Evolutionary conservation across 2,329 filamentous ascomycete genomes (phyloP).

Genomic region (Epichloe sp.): DNA sequence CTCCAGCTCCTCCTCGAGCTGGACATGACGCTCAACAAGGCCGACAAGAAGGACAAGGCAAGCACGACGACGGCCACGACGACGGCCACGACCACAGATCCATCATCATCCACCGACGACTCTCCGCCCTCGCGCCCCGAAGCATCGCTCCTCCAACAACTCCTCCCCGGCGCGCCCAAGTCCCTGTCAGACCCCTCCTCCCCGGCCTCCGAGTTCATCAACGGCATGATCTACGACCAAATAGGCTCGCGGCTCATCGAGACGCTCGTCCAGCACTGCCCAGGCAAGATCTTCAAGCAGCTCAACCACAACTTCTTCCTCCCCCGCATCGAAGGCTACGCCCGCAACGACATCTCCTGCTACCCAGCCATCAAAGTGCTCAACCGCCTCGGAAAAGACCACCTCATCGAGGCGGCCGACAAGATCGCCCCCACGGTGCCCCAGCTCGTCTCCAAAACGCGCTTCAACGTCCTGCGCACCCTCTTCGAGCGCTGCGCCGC

Average conservation of each 20-base stretch:
- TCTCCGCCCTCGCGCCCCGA: too few species aligned
- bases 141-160: slow-evolving; percentile 54
- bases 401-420: slow-evolving; percentile 60
- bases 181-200: slow-evolving; percentile 60
- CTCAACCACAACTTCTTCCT: slow-evolving; percentile 72
- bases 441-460: slow-evolving; percentile 58
- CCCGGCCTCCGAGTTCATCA: slow-evolving; percentile 65
- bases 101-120: background rate
- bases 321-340: slow-evolving; percentile 62
- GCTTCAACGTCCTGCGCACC: slow-evolving; percentile 67
- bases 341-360: slow-evolving; percentile 79
- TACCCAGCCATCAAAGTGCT: slow-evolving; percentile 78
- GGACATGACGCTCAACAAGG: slow-evolving; percentile 61
- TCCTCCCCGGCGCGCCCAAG: slow-evolving; percentile 63
- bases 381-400: slow-evolving; percentile 74
- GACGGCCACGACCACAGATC: background rate
- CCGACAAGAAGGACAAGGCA: slow-evolving; percentile 2
- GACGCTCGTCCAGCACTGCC: slow-evolving; percentile 65
- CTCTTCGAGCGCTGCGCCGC: slow-evolving; percentile 72
- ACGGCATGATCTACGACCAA: slow-evolving; percentile 75
- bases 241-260: slow-evolving; percentile 86
- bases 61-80: background rate
- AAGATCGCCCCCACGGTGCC: slow-evolving; percentile 61
- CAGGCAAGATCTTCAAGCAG: slow-evolving; percentile 82
- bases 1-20: slow-evolving; percentile 83